A percentile compares a stretch with the other conserved stretches of the same genome.
phyloP scores from a whole-genome alignment of 805 yeast species.

The Ogataea pignaliae region DNA sequence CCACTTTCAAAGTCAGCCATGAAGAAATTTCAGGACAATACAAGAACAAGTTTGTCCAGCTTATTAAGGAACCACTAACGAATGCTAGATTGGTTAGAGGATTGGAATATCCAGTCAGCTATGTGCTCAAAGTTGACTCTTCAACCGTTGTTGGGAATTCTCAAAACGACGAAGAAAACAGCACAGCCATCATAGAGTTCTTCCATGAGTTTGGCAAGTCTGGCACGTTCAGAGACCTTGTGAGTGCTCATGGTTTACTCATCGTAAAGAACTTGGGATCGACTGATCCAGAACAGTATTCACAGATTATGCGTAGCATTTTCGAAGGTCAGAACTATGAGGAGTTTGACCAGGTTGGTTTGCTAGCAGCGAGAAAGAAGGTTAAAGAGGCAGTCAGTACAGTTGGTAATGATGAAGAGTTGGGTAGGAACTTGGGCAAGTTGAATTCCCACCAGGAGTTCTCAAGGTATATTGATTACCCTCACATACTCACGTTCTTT shows the following conservation, averaged over 20 bases:
- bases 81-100: constrained; percentile 4
- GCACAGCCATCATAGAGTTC: constrained; percentile 3
- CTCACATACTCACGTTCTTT: constrained; percentile 21
- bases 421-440: constrained; percentile 11
- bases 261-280: constrained; percentile 7
- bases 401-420: constrained; percentile 11
- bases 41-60: neutral
- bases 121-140: neutral
- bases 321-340: constrained; percentile 5
- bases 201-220: constrained; percentile 6
- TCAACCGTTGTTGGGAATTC: neutral
- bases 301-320: constrained; percentile 6
- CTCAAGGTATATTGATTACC: constrained; percentile 19
- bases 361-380: constrained; percentile 12
- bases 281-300: constrained; percentile 7
- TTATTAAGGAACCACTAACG: constrained; percentile 2
- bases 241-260: constrained; percentile 9
- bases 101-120: constrained; percentile 5
- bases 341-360: constrained; percentile 16
- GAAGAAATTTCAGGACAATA: constrained; percentile 5
- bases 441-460: constrained; percentile 23
- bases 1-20: neutral
- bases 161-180: neutral
- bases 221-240: constrained; percentile 8
- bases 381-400: constrained; percentile 11